Percentiles rank a stretch among this genome's conserved stretches.
Evolutionary conservation across 2,329 filamentous ascomycete species (phyloP).

Genomic region (Trichophaea hybrida): DNA sequence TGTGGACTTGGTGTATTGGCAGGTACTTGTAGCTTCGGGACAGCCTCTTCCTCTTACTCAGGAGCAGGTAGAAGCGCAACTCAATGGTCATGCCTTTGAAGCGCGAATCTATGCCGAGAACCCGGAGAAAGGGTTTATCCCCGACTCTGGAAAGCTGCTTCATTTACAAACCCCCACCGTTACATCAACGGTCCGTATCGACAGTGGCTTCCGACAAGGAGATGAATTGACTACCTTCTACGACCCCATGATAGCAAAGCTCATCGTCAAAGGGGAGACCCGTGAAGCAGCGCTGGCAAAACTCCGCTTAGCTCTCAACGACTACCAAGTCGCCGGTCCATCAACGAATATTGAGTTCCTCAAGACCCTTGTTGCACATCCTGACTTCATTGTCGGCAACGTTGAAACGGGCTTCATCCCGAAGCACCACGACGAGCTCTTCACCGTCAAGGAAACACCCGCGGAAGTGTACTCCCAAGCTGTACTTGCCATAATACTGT

Average conservation of each 20-base stretch:
- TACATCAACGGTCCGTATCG: constrained; percentile 66
- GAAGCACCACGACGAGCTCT: constrained; percentile 69
- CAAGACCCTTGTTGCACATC: constrained; percentile 68
- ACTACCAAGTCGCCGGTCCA: constrained; percentile 84
- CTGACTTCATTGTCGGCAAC: constrained; percentile 69
- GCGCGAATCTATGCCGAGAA: constrained; percentile 95
- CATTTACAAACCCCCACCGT: constrained; percentile 62
- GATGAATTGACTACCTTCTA: constrained; percentile 90
- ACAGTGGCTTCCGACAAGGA: constrained; percentile 81
- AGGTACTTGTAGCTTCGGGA: constrained; percentile 70
- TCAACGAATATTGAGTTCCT: constrained; percentile 96
- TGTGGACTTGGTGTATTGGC: constrained; percentile 82
- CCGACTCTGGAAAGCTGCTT: constrained; percentile 76
- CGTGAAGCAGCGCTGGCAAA: constrained; percentile 71
- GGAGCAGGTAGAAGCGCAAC: constrained; percentile 51
- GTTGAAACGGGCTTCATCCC: constrained; percentile 96
- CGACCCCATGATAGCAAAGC: constrained; percentile 96
- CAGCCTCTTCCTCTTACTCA: constrained; percentile 52
- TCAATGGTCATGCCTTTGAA: constrained; percentile 82
- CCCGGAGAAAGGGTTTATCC: constrained; percentile 79
- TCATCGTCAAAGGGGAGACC: constrained; percentile 74
- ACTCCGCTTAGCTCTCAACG: constrained; percentile 61
- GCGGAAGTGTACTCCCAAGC: constrained; percentile 76
- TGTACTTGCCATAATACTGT: constrained; percentile 50
- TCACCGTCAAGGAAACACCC: constrained; percentile 45